These are phyloP conservation scores for Fusarium euwallaceae DNA, from an alignment of 2,329 filamentous ascomycete genomes.

Conservation along the genomic window DNA sequence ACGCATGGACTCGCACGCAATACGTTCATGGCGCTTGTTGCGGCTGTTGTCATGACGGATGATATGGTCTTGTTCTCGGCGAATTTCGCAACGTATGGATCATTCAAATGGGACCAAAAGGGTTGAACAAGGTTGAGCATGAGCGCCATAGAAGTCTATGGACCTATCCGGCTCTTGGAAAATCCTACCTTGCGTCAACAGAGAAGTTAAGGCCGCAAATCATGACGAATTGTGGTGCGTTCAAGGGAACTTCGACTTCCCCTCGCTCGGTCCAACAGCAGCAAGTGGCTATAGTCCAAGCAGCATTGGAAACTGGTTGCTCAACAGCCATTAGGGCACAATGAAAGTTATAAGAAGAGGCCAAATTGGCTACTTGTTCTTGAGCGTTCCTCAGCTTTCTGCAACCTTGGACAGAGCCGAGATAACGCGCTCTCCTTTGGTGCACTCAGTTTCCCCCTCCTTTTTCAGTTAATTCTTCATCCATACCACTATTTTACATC, in stretches of 20 bases:
- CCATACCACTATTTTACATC: neutral
- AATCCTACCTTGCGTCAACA: constrained; percentile 8
- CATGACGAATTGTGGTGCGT: constrained; percentile 3
- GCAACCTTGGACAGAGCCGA: constrained; percentile 8
- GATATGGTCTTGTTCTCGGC: constrained; percentile 1
- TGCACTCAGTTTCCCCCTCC: neutral
- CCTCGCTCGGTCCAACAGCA: constrained; percentile 8
- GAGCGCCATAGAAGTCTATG: constrained; percentile 20
- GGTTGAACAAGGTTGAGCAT: neutral
- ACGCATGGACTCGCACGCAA: constrained; percentile 1
- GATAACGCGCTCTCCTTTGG: constrained; percentile 15
- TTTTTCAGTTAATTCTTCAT: constrained; percentile 25
- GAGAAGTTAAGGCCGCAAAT: neutral
- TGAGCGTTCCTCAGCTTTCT: constrained; percentile 19
- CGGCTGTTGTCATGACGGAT: neutral
- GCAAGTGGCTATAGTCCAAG: constrained; percentile 10
- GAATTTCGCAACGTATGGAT: constrained; percentile 10
- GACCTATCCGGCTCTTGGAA: neutral
- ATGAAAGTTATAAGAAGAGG: constrained; percentile 33
- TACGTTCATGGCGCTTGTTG: neutral
- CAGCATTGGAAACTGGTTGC: neutral
- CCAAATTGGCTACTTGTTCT: neutral
- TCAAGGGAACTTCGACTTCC: constrained; percentile 15
- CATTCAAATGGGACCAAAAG: constrained; percentile 4
- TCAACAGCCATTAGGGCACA: neutral